A percentile compares a stretch with the other conserved stretches of the same genome.
Conservation (phyloP, 306 rosid genomes). For the Quercus aquifolioides region DNA sequence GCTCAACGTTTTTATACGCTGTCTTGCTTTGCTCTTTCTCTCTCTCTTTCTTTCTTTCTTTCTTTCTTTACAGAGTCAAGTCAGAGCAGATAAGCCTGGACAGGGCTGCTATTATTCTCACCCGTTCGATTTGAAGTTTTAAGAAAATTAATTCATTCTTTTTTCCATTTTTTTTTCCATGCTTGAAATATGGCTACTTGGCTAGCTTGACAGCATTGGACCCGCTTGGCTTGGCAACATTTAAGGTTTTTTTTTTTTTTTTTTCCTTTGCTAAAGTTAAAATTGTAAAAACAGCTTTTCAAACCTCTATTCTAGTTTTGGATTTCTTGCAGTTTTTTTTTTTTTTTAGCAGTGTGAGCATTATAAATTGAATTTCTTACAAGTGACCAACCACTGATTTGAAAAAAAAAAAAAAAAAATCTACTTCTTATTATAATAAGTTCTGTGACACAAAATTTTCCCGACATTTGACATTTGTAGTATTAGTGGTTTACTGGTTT, state of each 20-base stretch:
- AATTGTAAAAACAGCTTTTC: no score
- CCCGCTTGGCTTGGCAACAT: not conserved
- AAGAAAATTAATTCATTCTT: not conserved
- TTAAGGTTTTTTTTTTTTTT: not conserved
- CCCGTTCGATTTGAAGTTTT: slow-evolving; percentile 21
- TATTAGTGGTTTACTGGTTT: no score
- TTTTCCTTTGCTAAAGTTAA: no score
- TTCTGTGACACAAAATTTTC: no score
- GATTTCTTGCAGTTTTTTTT: no score
- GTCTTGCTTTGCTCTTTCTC: not conserved
- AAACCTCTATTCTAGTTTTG: no score
- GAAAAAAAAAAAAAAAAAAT: no score
- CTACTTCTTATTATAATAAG: no score
- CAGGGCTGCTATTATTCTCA: not conserved
- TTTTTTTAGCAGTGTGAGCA: no score
- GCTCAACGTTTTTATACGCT: slow-evolving; percentile 8
- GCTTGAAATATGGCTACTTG: slow-evolving; percentile 17
- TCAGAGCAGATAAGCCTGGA: slow-evolving; percentile 8
- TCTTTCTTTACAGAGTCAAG: not conserved
- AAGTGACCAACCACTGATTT: no score
- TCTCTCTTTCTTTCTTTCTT: slow-evolving; percentile 5
- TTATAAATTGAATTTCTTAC: no score
- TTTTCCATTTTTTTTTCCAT: not conserved
- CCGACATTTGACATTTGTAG: no score
- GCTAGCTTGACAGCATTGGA: not conserved